Evolutionary conservation across 2,329 filamentous ascomycete species (phyloP), one percentile per base, ranked within the genome.

Genomic region (Fusarium devonianum): DNA sequence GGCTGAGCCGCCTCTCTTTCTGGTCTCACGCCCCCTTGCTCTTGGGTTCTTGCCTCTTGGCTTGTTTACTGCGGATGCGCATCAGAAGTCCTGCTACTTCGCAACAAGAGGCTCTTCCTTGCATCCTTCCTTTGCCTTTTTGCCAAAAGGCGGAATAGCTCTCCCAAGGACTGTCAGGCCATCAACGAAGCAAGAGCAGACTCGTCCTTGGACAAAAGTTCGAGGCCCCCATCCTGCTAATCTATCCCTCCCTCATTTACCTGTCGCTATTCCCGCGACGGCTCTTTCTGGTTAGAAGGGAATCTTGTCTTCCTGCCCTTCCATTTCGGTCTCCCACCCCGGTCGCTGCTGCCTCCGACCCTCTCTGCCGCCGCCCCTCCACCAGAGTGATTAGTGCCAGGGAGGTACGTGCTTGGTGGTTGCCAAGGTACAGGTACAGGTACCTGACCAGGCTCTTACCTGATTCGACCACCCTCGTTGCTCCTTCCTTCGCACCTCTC

Each of bases 251-350:
- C 7, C 33, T 46, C 18, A 21, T 29, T 52, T 18, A 14, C 26
- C 51, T 35, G 46, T 28, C 25, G 51, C 51, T 59, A 59, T 59
- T 59, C 35, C 56, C 51, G 56, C n/a, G n/a, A n/a, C n/a, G 46
- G 41, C 38, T 49, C 36, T 43, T 19, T 56, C 39, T 46, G 45
- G 45, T 43, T 56, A 59, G 55, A 30, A 33, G 14, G 17, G 35
- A 53, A 45, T 38, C 38, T 60, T 48, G 56, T 60, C 56, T 57
- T 58, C 32, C 19, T 32, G 39, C 44, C 35, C 25, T 39, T 17
- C 43, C 40, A 60, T 54, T 53, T 53, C 43, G 44, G 56, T 60
- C 58, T 60, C 56, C 52, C 49, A 60, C 48, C 57, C 57, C n/a
- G 57, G 57, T 61, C 57, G 53, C 38, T 51, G 49, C 33, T 48